Base-by-base conservation (phyloP, 1,284 basidiomycete genomes). In the Puccinia novopanici region DNA sequence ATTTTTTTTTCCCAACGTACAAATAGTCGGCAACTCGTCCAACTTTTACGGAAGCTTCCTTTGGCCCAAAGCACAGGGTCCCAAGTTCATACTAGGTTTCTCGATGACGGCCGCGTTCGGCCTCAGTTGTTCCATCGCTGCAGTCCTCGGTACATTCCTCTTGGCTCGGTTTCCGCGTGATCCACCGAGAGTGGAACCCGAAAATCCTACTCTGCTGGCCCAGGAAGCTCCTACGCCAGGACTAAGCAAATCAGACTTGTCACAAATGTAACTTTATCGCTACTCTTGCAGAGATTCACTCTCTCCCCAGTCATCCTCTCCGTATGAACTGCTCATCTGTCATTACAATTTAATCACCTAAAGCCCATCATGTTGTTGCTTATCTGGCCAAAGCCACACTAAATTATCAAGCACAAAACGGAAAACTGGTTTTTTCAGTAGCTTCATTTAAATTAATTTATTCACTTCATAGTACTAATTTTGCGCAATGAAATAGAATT, bases 31-130 rank as follows among this genome's bases (percentile, higher is more conserved):
- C 1, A 86, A 85, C 82, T 83, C 83, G 30, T 86, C 86, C 3
- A 83, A 86, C 9, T 87, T 88, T 83, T 88, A 88, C 82, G 87
- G 87, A 71, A 86, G 86, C 37, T 88, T 88, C 85, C 85, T 88
- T 15, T 88, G 87, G 87, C 87, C 87, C 15, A 77, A 67, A 54
- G 34, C 48, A 54, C 70, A 72, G 40, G 50, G 50, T 17, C 75
- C 75, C 10, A 19, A 77, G 27, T 77, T 77, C 24, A 30, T 52
- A 9, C 15, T 54, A 17, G 75, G 75, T 30, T 77, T 77, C 19
- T 22, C 48, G 19, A 65, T 54, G 59, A 34, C 45, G 4, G 48
- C 61, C 22, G 63, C 30, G 1, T 77, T 70, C 27, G 63, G 63
- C 34, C 68, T 77, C 37, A 45, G 61, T 70, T 77, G 75, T 72